A percentile compares a stretch with the other conserved stretches of the same genome.
Evolutionary conservation across 192 early-diverging fungal genomes (phyloP).

Genomic region (Chytriomyces confervae): DNA sequence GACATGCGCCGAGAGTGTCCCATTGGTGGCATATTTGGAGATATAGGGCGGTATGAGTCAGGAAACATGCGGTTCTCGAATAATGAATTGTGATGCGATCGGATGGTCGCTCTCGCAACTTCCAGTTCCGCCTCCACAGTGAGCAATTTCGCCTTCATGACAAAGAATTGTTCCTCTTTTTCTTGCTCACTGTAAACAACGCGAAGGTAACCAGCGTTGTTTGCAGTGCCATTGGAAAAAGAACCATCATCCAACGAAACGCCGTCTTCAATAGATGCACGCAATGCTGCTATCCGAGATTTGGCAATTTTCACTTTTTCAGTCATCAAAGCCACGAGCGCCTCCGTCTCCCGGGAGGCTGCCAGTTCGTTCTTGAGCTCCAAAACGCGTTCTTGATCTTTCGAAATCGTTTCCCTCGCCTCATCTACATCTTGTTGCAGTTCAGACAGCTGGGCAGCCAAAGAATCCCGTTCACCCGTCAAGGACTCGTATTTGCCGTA

Average conservation of each 20-base stretch:
- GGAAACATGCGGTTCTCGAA: not conserved
- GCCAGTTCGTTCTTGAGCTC: slow-evolving; percentile 34
- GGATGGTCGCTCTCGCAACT: not conserved
- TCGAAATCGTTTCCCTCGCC: slow-evolving; percentile 22
- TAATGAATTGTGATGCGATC: not conserved
- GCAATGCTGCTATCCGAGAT: slow-evolving; percentile 30
- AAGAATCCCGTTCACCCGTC: not conserved
- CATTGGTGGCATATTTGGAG: not conserved
- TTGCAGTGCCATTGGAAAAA: not conserved
- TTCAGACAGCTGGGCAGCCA: not conserved
- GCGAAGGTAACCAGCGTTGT: slow-evolving; percentile 1
- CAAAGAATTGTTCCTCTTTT: slow-evolving; percentile 5
- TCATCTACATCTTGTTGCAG: slow-evolving; percentile 28
- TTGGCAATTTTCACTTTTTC: slow-evolving; percentile 25
- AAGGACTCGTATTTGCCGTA: not conserved
- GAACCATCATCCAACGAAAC: not conserved
- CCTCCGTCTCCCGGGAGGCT: slow-evolving; percentile 25
- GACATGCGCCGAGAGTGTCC: slow-evolving; percentile 13
- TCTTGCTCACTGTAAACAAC: not conserved
- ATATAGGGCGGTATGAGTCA: not conserved
- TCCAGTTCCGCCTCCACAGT: slow-evolving; percentile 16
- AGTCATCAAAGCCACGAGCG: slow-evolving; percentile 8
- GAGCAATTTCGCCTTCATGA: slow-evolving; percentile 8
- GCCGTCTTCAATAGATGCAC: slow-evolving; percentile 40
- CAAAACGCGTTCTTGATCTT: slow-evolving; percentile 29